Evolutionary conservation across 495 filamentous ascomycete genomes (phyloP).

Genomic region (Podospora tetraspora): DNA sequence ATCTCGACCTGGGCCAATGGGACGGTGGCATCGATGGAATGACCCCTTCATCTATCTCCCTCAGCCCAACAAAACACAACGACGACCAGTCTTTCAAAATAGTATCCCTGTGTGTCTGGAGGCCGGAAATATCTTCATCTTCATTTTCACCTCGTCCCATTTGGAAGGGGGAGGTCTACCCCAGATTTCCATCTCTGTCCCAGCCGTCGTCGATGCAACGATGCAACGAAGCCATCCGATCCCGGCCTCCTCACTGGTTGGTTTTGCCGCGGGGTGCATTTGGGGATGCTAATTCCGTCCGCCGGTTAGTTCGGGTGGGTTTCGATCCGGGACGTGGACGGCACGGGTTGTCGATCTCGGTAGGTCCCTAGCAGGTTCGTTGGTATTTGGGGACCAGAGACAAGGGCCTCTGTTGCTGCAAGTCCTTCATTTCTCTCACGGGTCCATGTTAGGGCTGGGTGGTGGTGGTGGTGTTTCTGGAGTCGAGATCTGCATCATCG

Average conservation of each 20-base stretch:
- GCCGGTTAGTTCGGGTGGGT: not conserved
- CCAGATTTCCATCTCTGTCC: not conserved
- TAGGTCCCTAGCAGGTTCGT: not conserved
- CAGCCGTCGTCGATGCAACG: too few relatives aligned
- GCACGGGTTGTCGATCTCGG: not conserved
- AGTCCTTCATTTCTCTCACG: not conserved
- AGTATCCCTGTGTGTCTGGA: not conserved
- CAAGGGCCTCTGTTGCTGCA: too few relatives aligned
- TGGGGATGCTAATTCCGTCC: not conserved
- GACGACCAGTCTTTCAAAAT: not conserved
- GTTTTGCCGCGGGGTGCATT: not conserved
- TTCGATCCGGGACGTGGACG: not conserved
- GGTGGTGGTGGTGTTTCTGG: not conserved
- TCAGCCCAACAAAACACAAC: not conserved
- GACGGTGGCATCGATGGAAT: too few relatives aligned
- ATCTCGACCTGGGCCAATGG: not conserved
- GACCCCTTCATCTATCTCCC: not conserved
- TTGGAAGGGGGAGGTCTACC: not conserved
- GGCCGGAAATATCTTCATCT: not conserved
- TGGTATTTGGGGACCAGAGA: not conserved
- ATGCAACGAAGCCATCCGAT: not conserved
- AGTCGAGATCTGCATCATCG: not conserved
- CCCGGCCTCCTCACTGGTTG: not conserved
- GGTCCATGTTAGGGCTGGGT: not conserved
- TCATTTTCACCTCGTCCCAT: not conserved